A percentile compares a stretch with the other conserved stretches of the same genome.
Conservation (phyloP, 1,284 basidiomycete genomes). For the Lignosus rhinocerotis region DNA sequence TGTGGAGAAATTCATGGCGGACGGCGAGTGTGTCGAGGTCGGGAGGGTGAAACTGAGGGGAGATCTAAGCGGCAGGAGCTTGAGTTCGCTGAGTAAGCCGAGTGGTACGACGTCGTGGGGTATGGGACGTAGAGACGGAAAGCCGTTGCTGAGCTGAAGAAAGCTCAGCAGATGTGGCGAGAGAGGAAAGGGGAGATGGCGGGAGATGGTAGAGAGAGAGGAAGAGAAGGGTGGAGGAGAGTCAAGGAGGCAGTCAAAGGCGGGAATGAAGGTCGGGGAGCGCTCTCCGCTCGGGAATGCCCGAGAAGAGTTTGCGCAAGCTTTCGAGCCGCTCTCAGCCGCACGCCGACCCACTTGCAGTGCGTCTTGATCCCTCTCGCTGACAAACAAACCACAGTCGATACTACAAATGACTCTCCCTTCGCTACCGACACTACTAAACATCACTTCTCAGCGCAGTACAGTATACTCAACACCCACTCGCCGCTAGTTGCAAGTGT, state of each 20-base stretch:
- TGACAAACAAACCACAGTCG: conserved; percentile 23
- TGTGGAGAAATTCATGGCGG: conserved; percentile 37
- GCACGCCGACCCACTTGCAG: neutral
- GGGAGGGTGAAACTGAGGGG: conserved; percentile 14
- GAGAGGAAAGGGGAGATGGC: neutral
- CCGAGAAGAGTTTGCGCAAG: conserved; percentile 22
- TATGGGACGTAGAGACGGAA: neutral
- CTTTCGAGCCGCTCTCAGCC: neutral
- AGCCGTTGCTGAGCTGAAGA: conserved; percentile 1
- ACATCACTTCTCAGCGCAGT: neutral
- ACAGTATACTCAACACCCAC: no score
- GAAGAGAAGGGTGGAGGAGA: neutral
- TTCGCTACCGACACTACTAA: conserved; percentile 2
- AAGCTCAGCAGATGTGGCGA: conserved; percentile 1
- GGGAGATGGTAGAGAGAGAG: neutral
- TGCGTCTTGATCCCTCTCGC: no score
- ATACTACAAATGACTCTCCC: conserved; percentile 7
- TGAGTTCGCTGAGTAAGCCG: conserved; percentile 21
- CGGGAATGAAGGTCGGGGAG: conserved; percentile 23
- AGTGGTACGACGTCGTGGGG: neutral
- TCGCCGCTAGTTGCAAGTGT: no score
- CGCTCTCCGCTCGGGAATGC: conserved; percentile 16
- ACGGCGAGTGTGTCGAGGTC: conserved; percentile 7
- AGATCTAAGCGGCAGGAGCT: conserved; percentile 20
- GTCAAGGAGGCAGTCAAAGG: conserved; percentile 12